Base-by-base conservation (phyloP, 352 stramenopile species). In the Elongisporangium senticosum region DNA sequence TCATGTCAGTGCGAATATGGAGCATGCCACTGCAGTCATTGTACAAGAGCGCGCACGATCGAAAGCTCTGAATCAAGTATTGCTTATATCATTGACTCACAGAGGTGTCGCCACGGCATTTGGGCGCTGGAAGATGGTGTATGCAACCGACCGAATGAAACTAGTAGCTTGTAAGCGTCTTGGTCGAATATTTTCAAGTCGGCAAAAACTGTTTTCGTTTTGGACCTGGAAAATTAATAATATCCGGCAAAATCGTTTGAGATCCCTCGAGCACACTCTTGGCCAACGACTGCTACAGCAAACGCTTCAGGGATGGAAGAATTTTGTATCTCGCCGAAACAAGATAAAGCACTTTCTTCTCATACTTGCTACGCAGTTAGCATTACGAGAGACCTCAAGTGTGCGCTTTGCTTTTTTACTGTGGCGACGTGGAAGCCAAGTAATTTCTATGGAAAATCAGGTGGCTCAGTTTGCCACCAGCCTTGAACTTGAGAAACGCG, bases 191-290 rank as follows among this genome's bases (percentile, higher is more conserved):
- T 48, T 55, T 23, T 49, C 49, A 17, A 64, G 59, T 49, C 71
- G 64, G 11, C 52, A 58, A 26, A 40, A 59, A 7, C 49, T 21
- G 3, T 43, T 65, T 20, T 49, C 51, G 3, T 80, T 80, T 54
- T 60, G 47, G 53, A 3, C 51, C 4, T 80, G 69, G 72, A 77
- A 77, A 17, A 49, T 56, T 7, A 66, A 67, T 17, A 51, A 21
- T 8, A 0, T 10, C 7, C 2, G 28, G 19, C 15, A 14, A 17
- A 14, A 26, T 22, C 22, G 49, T n/a, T n/a, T 15, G 24, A 53
- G 15, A 7, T 5, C 8, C 2, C 10, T 43, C 4, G 33, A 43
- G 33, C 33, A 43, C 11, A 10, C 11, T 43, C 33, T 43, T 2
- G 10, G 5, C 11, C 33, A 43, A 43, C 33, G 33, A 43, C 8